These are phyloP conservation scores for Russula foetens DNA, from an alignment of 768 basidiomycete genomes.

Conservation along the genomic window DNA sequence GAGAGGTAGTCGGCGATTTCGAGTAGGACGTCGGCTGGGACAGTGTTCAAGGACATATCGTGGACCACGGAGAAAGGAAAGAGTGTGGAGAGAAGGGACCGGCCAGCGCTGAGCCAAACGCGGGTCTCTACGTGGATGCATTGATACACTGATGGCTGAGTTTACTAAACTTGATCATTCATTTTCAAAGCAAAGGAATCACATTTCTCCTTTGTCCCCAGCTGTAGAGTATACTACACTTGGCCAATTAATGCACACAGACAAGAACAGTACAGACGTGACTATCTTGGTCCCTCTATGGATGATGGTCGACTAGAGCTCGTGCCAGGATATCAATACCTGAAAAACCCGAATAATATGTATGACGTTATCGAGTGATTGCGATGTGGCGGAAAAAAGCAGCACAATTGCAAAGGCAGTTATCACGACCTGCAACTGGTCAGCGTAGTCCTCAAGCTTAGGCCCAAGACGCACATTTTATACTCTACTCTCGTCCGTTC, in stretches of 20 bases:
- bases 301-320: not conserved
- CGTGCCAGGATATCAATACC: slow-evolving; percentile 7
- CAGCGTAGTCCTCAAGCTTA: slow-evolving; percentile 40
- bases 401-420: not conserved
- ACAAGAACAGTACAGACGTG: not conserved
- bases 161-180: too few species aligned
- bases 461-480: slow-evolving; percentile 70
- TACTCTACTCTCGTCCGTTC: slow-evolving; percentile 44
- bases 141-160: too few species aligned
- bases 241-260: not conserved
- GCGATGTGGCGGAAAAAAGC: not conserved
- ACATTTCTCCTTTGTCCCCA: too few species aligned
- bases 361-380: too few species aligned
- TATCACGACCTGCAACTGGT: slow-evolving; percentile 70
- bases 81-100: not conserved
- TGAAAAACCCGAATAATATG: not conserved
- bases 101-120: not conserved
- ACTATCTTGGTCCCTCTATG: not conserved
- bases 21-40: slow-evolving; percentile 57
- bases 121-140: too few species aligned
- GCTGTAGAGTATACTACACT: too few species aligned
- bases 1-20: slow-evolving; percentile 53
- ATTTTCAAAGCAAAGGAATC: too few species aligned
- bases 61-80: too few species aligned
- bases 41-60: slow-evolving; percentile 3